Conservation (phyloP, 208 protist genomes). For the Leishmania gerbilli region DNA sequence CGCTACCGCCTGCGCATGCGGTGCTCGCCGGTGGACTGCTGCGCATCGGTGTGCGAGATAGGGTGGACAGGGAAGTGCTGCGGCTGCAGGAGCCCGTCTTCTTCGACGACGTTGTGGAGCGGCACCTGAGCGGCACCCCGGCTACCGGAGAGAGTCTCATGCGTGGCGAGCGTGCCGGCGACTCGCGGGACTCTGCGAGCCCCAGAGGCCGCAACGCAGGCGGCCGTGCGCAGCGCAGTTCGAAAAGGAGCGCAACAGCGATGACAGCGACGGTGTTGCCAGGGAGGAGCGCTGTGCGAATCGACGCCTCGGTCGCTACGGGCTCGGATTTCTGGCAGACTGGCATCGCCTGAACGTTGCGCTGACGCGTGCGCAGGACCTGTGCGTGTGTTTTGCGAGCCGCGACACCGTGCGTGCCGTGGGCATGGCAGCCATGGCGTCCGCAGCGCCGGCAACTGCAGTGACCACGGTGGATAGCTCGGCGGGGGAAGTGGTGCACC, state of each 20-base stretch:
- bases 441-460: neutral
- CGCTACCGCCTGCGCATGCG: constrained; percentile 6
- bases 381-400: constrained; percentile 81
- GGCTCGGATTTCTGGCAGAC: constrained; percentile 91
- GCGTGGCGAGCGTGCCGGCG: neutral
- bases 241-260: constrained; percentile 21
- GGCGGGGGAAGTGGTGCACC: constrained; percentile 23
- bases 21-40: constrained; percentile 27
- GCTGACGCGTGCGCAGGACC: constrained; percentile 89
- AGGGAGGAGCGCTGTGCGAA: constrained; percentile 24
- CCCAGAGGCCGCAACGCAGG: too few relatives aligned
- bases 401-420: constrained; percentile 40
- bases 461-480: constrained; percentile 28
- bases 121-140: neutral
- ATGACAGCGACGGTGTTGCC: neutral
- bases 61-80: constrained; percentile 64
- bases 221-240: neutral
- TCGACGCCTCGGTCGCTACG: constrained; percentile 19
- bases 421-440: constrained; percentile 20
- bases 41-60: constrained; percentile 73
- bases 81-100: constrained; percentile 49
- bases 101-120: constrained; percentile 58
- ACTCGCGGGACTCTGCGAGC: too few relatives aligned
- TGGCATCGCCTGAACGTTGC: constrained; percentile 92
- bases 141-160: neutral